Base-by-base conservation (phyloP, 371 early-diverging fungal species). In the Nematocida homosporus region DNA sequence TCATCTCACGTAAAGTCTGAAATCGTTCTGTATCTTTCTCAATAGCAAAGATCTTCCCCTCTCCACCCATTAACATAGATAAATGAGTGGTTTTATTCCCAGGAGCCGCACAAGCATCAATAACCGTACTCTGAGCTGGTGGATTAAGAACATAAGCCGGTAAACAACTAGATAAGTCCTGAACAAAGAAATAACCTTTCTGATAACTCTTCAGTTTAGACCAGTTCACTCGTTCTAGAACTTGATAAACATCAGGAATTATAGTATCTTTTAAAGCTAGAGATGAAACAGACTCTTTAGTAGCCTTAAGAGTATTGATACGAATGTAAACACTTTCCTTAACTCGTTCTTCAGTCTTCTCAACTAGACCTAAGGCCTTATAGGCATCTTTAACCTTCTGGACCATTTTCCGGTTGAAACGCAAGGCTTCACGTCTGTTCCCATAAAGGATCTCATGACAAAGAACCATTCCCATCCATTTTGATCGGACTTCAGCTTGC, bases 31-130 rank as follows among this genome's bases (percentile, higher is more conserved):
- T 79, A 81, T 94, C 90, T 77, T 87, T 85, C 82, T 97, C 98
- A 77, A 93, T 90, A 0, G 95, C 95, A 83, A 87, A 90, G 38
- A 97, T 88, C 56, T 84, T 86, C 8, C 95, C 96, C 2, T 86
- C 86, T 65, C 91, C 91, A 18, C 87, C 87, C 89, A 94, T 89
- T 25, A 92, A 79, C 56, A 89, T 88, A 1, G 90, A 87, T 35
- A 97, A 80, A 80, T 94, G 93, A 41, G 92, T 88, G 6, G 94
- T 93, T 82, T 93, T 95, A 82, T 92, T 95, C n/a, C 99, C 97
- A 3, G 99, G 99, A 0, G 97, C 95, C 20, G 97, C 94, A 81
- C 97, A 96, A 2, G 91, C 91, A 85, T 96, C 97, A 56, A 98
- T 89, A 1, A 90, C 92, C 67, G 87, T 85, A 0, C 88, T 84